Conservation (phyloP, 495 filamentous ascomycete genomes). For the Annulohypoxylon stygium region DNA sequence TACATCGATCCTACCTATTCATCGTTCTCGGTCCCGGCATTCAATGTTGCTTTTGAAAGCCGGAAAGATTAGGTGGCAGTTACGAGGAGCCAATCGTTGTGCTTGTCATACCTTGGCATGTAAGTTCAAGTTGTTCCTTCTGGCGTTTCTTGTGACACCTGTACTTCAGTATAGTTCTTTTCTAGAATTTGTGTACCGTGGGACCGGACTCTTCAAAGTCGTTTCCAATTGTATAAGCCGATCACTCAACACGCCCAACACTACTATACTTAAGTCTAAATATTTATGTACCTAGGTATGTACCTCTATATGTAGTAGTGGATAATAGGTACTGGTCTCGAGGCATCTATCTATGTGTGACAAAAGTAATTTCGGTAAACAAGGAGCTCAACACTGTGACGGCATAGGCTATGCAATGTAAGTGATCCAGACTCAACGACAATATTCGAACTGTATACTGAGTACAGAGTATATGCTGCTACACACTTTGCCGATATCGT, state of each 20-base stretch:
- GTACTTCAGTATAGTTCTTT: background rate
- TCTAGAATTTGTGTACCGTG: background rate
- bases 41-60: background rate
- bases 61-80: background rate
- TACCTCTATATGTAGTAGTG: background rate
- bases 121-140: background rate
- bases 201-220: background rate
- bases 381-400: background rate
- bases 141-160: background rate
- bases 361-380: background rate
- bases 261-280: no score
- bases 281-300: background rate
- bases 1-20: conserved; percentile 1
- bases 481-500: background rate
- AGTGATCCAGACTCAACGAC: background rate
- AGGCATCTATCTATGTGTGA: background rate
- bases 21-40: conserved; percentile 23
- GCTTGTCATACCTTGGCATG: background rate
- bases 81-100: background rate
- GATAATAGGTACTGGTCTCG: no score
- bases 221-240: background rate
- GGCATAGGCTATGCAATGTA: background rate
- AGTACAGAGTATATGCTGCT: background rate
- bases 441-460: background rate
- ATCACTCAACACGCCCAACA: background rate